phyloP scores from a whole-genome alignment of 2,329 filamentous ascomycete genomes.

The Colletotrichum liriopes region DNA sequence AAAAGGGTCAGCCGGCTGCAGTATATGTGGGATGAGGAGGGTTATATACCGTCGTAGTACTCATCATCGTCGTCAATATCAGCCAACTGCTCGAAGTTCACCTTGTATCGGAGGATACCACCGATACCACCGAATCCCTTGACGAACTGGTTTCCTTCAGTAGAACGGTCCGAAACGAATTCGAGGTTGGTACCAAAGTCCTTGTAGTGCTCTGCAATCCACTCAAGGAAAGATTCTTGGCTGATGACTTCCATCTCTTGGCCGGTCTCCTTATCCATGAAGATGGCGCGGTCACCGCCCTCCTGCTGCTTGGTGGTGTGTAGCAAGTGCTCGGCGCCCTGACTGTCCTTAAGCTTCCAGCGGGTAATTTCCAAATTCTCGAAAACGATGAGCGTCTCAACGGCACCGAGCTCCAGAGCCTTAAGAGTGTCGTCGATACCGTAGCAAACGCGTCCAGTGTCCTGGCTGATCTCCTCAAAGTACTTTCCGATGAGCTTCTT shows the following conservation, averaged over 20 bases:
- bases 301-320: constrained; percentile 94
- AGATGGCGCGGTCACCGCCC: constrained; percentile 80
- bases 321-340: constrained; percentile 80
- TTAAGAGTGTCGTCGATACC: constrained; percentile 98
- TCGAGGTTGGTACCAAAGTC: constrained; percentile 96
- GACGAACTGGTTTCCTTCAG: constrained; percentile 99
- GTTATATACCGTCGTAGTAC: constrained; percentile 79
- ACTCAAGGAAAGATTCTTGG: constrained; percentile 96
- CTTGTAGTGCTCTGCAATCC: constrained; percentile 98
- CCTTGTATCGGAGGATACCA: constrained; percentile 97
- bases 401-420: constrained; percentile 94
- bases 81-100: constrained; percentile 99
- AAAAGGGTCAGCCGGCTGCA: constrained; percentile 30
- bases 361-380: constrained; percentile 97
- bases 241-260: constrained; percentile 97
- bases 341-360: constrained; percentile 88
- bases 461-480: constrained; percentile 99
- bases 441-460: constrained; percentile 97
- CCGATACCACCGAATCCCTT: constrained; percentile 99
- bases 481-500: constrained; percentile 99
- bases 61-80: constrained; percentile 93
- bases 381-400: constrained; percentile 95
- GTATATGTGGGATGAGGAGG: not conserved
- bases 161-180: constrained; percentile 97
- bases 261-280: constrained; percentile 95